Conservation (phyloP, 2,329 filamentous ascomycete genomes). For the Diaporthe sp. region DNA sequence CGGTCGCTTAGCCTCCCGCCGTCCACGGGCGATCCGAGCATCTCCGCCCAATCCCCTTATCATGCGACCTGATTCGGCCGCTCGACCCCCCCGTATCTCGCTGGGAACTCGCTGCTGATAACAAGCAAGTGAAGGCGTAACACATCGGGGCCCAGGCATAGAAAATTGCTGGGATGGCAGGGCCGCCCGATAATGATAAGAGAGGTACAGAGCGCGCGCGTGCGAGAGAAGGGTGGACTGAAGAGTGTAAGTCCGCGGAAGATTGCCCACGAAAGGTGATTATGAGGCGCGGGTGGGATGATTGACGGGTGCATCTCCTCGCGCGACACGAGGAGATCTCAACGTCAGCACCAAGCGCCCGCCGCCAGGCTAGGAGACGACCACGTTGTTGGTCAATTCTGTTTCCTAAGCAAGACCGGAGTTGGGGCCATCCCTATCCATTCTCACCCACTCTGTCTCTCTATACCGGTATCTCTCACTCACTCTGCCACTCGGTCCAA, state of each 20-base stretch:
- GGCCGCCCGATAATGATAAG: conserved; percentile 3
- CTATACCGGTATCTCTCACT: neutral
- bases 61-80: conserved; percentile 28
- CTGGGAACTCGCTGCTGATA: conserved; percentile 16
- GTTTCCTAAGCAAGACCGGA: conserved; percentile 22
- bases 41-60: conserved; percentile 37
- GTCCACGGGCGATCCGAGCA: conserved; percentile 20
- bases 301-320: conserved; percentile 27
- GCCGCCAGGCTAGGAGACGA: neutral
- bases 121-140: neutral
- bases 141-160: neutral
- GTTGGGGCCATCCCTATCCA: neutral
- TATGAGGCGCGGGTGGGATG: conserved; percentile 16
- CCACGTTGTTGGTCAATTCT: conserved; percentile 23
- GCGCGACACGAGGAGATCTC: conserved; percentile 26
- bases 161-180: neutral
- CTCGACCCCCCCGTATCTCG: neutral
- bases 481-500: neutral
- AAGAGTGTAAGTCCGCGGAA: conserved; percentile 19
- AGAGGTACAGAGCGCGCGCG: no score
- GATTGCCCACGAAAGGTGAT: neutral
- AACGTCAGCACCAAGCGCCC: conserved; percentile 7
- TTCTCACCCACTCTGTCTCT: neutral
- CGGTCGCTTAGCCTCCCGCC: conserved; percentile 2
- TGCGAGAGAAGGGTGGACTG: neutral